These are phyloP conservation scores for Penicillium italicum DNA, from an alignment of 2,329 filamentous ascomycete species.

Conservation along the genomic window DNA sequence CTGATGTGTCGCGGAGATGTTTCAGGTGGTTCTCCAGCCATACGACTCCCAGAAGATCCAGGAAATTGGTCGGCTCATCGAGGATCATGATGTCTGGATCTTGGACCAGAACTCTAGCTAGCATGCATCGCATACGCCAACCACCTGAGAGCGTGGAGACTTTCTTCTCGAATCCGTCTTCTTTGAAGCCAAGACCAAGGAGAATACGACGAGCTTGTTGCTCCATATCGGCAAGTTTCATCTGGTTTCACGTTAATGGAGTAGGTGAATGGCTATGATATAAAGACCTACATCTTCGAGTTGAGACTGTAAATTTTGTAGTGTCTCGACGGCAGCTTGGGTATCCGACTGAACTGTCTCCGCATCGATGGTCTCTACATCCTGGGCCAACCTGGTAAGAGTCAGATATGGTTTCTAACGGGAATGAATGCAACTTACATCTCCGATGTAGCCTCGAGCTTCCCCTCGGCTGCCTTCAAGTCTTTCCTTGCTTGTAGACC, in stretches of 20 bases:
- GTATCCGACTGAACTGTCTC: constrained; percentile 61
- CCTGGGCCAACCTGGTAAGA: constrained; percentile 45
- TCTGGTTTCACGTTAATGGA: constrained; percentile 26
- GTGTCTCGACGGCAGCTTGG: constrained; percentile 64
- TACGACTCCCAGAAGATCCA: constrained; percentile 77
- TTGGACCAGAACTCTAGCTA: constrained; percentile 65
- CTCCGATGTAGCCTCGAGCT: constrained; percentile 55
- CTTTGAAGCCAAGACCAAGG: constrained; percentile 67
- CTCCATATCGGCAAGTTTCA: constrained; percentile 61
- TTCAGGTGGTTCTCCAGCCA: constrained; percentile 75
- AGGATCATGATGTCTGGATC: constrained; percentile 74
- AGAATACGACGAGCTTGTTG: constrained; percentile 64
- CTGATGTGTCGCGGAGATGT: constrained; percentile 50
- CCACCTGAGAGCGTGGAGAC: constrained; percentile 70
- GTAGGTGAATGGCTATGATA: neutral
- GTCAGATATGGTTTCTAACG: neutral
- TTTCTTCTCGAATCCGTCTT: constrained; percentile 56
- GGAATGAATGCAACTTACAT: constrained; percentile 40
- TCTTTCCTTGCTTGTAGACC: constrained; percentile 75
- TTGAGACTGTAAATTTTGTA: constrained; percentile 65
- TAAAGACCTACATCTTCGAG: constrained; percentile 56
- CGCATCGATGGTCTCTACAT: constrained; percentile 55
- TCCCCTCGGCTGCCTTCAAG: constrained; percentile 65
- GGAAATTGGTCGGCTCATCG: constrained; percentile 83
- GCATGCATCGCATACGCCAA: constrained; percentile 67